phyloP scores from a whole-genome alignment of 306 rosid species.

The Senna siamea region DNA sequence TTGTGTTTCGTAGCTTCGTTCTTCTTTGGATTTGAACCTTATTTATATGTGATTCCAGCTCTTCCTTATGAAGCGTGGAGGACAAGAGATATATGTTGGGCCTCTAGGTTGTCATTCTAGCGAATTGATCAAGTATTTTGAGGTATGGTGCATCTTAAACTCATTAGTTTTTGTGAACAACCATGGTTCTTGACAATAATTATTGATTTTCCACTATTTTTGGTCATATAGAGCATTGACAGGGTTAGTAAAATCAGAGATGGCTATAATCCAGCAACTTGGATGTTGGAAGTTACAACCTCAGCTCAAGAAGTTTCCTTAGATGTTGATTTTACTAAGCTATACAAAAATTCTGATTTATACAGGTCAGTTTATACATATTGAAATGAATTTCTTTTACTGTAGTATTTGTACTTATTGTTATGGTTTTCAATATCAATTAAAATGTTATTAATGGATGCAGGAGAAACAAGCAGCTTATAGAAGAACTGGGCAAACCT shows the following conservation, averaged over 20 bases:
- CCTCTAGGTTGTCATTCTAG: conserved; percentile 68
- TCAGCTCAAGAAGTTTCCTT: conserved; percentile 61
- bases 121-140: conserved; percentile 65
- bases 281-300: conserved; percentile 84
- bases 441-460: conserved; percentile 8
- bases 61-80: conserved; percentile 69
- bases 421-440: background rate
- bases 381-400: background rate
- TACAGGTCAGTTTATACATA: conserved; percentile 54
- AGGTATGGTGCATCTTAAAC: conserved; percentile 42
- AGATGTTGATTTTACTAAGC: conserved; percentile 63
- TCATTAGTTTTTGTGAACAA: background rate
- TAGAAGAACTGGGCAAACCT: conserved; percentile 60
- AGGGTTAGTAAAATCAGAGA: conserved; percentile 71
- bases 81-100: conserved; percentile 74
- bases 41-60: conserved; percentile 41
- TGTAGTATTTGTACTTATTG: background rate
- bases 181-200: background rate
- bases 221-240: conserved; percentile 51
- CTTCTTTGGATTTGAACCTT: background rate
- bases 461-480: conserved; percentile 83
- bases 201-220: background rate
- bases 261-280: conserved; percentile 94
- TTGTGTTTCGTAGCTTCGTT: background rate
- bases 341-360: conserved; percentile 60